A percentile compares a stretch with the other conserved stretches of the same genome.
These are phyloP conservation scores for Spergularia azorica DNA, from an alignment of 179 eudicot genomes.

Conservation along the genomic window DNA sequence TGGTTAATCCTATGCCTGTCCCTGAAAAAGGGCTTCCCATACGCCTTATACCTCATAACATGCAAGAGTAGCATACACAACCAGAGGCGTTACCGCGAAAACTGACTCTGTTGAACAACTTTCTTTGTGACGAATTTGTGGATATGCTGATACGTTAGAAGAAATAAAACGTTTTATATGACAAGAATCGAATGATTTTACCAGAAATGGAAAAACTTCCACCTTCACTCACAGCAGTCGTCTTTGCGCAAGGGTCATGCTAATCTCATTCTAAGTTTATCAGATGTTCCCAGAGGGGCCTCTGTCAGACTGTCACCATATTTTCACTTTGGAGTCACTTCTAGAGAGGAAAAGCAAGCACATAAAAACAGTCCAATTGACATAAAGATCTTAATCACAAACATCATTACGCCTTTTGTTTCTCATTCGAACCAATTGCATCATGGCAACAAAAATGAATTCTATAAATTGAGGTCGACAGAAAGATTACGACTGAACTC, in stretches of 20 bases:
- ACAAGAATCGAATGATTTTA: background rate
- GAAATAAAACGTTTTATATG: background rate
- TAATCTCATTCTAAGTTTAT: no score
- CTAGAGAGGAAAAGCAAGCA: background rate
- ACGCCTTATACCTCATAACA: conserved; percentile 26
- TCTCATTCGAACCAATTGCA: background rate
- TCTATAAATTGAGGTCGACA: background rate
- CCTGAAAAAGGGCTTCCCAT: conserved; percentile 37
- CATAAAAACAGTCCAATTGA: background rate
- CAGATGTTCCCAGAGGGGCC: no score
- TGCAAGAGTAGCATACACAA: background rate
- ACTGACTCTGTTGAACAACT: background rate
- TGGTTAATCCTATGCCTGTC: conserved; percentile 32
- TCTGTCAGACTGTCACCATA: no score
- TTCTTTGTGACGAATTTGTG: background rate
- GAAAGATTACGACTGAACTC: conserved; percentile 1
- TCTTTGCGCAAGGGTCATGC: no score
- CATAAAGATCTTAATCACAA: background rate
- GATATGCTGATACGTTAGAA: background rate
- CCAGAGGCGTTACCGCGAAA: background rate
- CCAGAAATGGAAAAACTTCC: no score
- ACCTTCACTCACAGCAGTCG: no score
- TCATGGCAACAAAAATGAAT: background rate
- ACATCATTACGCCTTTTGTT: background rate
- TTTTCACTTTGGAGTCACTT: background rate